Evolutionary conservation across 352 stramenopile species (phyloP), one percentile per base, ranked within the genome.

Genomic region (Globisporangium uncinulatum): DNA sequence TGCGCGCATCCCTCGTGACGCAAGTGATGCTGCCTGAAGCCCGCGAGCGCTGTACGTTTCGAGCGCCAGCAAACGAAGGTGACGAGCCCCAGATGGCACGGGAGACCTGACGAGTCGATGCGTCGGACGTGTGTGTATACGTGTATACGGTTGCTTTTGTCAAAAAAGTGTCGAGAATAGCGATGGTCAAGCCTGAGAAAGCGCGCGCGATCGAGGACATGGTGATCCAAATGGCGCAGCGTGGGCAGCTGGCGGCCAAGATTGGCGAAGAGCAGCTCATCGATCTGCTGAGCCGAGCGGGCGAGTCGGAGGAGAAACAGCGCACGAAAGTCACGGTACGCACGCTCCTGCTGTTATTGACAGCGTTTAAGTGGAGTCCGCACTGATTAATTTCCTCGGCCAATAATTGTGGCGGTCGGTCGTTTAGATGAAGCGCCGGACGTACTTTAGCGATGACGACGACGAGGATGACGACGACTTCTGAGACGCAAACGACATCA

Each of bases 391-490:
- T 29, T 29, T 1, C 24, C 24, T 29, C 24, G 15, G 29, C 9
- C 24, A 93, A n/a, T 45, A 15, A n/a, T 15, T 45, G 13, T 45
- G 10, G 39, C 39, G 37, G 37, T 4, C 10, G 37, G 10, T 17
- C 37, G 8, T 42, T 17, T 19, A 46, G 84, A 89, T 94, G 66
- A 92, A 94, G 65, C 79, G 85, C 52, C 82, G 85, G 62, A 92
- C 80, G 70, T 91, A 92, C 65, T 94, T 94, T 57, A 92, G 80
- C 54, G 85, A 94, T 56, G 85, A 94, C 63, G 85, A 94, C n/a
- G 80, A 92, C 0, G 74, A 86, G 13, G 76, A 94, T 13, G 83
- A 94, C 57, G 83, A 92, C 54, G 84, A 94, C 54, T 66, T 70
- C 24, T 70, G 45, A 62, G 15, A 19, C 14, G 11, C 37, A 42